Evolutionary conservation across 208 protist genomes (phyloP).

Genomic region (Vickermania ingenoplastis): DNA sequence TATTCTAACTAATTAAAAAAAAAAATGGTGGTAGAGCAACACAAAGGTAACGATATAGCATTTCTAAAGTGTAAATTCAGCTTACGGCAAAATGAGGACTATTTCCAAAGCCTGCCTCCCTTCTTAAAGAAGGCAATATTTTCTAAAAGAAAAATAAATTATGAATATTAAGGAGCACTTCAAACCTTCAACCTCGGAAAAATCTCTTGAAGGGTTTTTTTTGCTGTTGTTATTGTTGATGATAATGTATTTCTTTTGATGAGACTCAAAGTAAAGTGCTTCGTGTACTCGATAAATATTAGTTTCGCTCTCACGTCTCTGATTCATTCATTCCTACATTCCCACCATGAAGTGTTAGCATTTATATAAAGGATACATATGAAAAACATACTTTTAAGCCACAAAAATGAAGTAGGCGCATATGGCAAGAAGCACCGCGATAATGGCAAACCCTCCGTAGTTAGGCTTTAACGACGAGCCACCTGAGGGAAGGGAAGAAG

Average conservation of each 20-base stretch:
- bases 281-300: no score
- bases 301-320: no score
- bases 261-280: no score
- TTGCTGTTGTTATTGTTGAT: no score
- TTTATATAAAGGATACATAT: neutral
- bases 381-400: slow-evolving; percentile 9
- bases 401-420: slow-evolving; percentile 38
- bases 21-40: neutral
- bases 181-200: neutral
- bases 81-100: no score
- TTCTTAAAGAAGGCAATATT: no score
- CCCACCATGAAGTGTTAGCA: no score
- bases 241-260: no score
- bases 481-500: slow-evolving; percentile 12
- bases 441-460: slow-evolving; percentile 27
- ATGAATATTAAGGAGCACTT: slow-evolving; percentile 2
- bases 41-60: neutral
- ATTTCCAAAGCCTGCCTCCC: no score
- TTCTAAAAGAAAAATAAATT: neutral
- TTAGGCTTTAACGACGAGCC: slow-evolving; percentile 12
- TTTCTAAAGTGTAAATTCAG: neutral
- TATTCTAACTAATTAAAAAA: neutral
- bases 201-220: no score
- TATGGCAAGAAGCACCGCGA: slow-evolving; percentile 29
- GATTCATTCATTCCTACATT: no score